phyloP scores from a whole-genome alignment of 2,329 filamentous ascomycete genomes.

The Aspergillus sp. region DNA sequence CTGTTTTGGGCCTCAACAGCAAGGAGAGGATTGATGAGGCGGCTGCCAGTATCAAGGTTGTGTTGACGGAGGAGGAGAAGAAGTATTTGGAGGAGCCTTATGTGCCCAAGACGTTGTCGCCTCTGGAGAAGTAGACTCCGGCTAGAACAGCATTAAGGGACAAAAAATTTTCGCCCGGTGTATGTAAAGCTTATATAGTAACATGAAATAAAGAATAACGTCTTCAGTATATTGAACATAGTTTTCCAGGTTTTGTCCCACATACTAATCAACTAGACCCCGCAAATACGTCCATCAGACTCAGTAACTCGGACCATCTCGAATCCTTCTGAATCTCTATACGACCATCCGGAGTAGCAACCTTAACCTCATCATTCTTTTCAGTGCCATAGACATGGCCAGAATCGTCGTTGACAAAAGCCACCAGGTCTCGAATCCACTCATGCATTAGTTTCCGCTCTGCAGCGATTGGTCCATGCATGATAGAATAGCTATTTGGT shows the following conservation, averaged over 20 bases:
- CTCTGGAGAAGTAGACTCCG: conserved; percentile 25
- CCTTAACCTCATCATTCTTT: conserved; percentile 36
- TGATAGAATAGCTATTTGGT: conserved; percentile 35
- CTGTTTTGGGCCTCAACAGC: conserved; percentile 63
- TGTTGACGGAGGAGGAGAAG: conserved; percentile 59
- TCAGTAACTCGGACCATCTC: conserved; percentile 30
- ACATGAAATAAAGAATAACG: no score
- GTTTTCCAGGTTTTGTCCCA: no score
- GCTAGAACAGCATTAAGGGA: neutral
- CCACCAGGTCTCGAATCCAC: conserved; percentile 40
- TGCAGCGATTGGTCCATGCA: conserved; percentile 36
- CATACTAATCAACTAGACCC: neutral
- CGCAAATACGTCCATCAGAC: neutral
- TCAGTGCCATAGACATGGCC: conserved; percentile 36
- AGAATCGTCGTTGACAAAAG: conserved; percentile 38
- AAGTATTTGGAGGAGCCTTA: conserved; percentile 64
- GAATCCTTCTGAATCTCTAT: conserved; percentile 39
- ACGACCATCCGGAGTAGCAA: conserved; percentile 31
- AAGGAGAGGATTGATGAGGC: conserved; percentile 63
- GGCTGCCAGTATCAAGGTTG: conserved; percentile 46
- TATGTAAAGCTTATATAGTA: no score
- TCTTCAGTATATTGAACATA: no score
- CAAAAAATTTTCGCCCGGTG: no score
- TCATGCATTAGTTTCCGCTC: conserved; percentile 39
- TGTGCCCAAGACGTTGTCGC: conserved; percentile 46